A percentile compares a stretch with the other conserved stretches of the same genome.
phyloP scores from a whole-genome alignment of 768 basidiomycete species.

The Epithele typhae region DNA sequence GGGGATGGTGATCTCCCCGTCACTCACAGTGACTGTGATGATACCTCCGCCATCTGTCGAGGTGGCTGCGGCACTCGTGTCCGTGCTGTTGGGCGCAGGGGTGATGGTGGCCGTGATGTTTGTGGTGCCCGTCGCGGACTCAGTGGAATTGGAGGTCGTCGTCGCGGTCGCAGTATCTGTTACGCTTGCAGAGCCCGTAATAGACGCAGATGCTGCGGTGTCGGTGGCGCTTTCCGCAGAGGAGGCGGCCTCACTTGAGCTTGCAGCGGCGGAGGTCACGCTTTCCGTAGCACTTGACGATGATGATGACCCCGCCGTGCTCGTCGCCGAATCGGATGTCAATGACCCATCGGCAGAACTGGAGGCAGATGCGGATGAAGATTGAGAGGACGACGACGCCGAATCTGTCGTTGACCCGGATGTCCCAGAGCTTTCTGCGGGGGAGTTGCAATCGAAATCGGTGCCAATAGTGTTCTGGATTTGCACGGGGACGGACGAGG shows the following conservation, averaged over 20 bases:
- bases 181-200: too few relatives aligned
- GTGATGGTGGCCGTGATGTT: not conserved
- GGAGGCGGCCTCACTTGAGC: too few relatives aligned
- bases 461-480: too few relatives aligned
- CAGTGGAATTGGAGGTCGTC: not conserved
- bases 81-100: not conserved
- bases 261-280: too few relatives aligned
- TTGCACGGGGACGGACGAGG: conserved; percentile 36
- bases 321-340: not conserved
- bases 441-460: too few relatives aligned
- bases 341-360: too few relatives aligned
- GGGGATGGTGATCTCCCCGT: conserved; percentile 8
- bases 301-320: not conserved
- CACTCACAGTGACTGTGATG: conserved; percentile 7
- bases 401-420: too few relatives aligned
- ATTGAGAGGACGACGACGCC: too few relatives aligned
- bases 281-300: not conserved
- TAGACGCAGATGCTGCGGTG: too few relatives aligned
- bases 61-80: not conserved
- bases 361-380: too few relatives aligned
- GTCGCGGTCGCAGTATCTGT: not conserved
- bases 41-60: not conserved
- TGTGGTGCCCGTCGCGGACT: not conserved
- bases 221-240: too few relatives aligned
- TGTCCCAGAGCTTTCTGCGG: too few relatives aligned